Percentiles rank a stretch among this genome's conserved stretches.
These are phyloP conservation scores for Dioszegia crocea DNA, from an alignment of 768 basidiomycete genomes.

Conservation along the genomic window DNA sequence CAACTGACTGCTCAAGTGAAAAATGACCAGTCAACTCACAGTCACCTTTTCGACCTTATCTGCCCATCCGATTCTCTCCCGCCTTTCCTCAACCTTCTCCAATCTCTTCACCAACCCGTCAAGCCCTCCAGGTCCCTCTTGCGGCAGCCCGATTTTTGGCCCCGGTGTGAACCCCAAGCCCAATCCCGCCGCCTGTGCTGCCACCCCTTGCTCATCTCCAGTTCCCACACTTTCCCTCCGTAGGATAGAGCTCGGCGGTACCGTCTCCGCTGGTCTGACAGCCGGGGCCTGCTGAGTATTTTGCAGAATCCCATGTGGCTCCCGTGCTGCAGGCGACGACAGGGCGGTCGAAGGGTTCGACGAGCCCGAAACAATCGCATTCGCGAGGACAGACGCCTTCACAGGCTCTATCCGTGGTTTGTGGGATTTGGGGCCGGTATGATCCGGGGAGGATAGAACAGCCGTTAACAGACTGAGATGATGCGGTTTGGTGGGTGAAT, in stretches of 20 bases:
- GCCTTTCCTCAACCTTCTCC: slow-evolving; percentile 26
- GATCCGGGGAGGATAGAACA: not conserved
- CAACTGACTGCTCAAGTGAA: not conserved
- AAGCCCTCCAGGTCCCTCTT: not conserved
- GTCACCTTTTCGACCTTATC: slow-evolving; percentile 11
- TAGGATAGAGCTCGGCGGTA: slow-evolving; percentile 19
- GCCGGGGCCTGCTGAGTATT: not conserved
- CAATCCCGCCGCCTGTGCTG: not conserved
- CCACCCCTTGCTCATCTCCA: slow-evolving; percentile 14
- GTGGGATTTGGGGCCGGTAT: not conserved
- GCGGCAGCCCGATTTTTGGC: not conserved
- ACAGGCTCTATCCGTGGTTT: not conserved
- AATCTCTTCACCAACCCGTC: slow-evolving; percentile 10
- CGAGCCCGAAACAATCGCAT: slow-evolving; percentile 12
- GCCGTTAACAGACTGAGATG: slow-evolving; percentile 7
- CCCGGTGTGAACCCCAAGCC: slow-evolving; percentile 10
- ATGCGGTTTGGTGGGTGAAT: not conserved
- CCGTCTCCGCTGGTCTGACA: slow-evolving; percentile 1
- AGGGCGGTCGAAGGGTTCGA: slow-evolving; percentile 27
- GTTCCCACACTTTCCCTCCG: slow-evolving; percentile 18
- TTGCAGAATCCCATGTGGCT: slow-evolving; percentile 8
- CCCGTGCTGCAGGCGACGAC: slow-evolving; percentile 14
- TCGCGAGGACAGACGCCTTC: not conserved
- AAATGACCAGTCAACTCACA: slow-evolving; percentile 12
- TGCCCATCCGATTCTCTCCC: slow-evolving; percentile 28